Conservation (phyloP, 108 stramenopile genomes). For the Nitzschia sp. region DNA sequence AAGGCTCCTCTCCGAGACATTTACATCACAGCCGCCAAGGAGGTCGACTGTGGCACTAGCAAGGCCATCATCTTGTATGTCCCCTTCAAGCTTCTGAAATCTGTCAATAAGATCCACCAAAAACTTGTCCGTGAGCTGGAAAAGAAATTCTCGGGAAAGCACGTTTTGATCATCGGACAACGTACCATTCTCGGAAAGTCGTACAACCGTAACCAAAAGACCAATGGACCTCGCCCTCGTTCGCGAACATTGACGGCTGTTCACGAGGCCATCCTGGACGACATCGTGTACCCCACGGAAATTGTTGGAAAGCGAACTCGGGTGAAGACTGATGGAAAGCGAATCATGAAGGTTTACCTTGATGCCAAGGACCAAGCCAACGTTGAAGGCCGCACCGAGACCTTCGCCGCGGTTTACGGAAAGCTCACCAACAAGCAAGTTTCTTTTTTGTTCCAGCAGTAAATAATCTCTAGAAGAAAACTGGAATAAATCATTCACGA, state of each 20-base stretch:
- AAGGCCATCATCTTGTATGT: constrained; percentile 98
- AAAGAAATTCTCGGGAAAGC: constrained; percentile 99
- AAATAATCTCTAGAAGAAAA: constrained; percentile 19
- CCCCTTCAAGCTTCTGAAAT: constrained; percentile 93
- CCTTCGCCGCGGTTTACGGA: constrained; percentile 96
- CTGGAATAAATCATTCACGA: neutral
- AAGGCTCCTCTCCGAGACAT: constrained; percentile 88
- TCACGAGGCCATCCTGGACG: constrained; percentile 98
- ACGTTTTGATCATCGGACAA: constrained; percentile 97
- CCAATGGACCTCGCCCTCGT: constrained; percentile 93
- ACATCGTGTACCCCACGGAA: constrained; percentile 98
- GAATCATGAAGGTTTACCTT: constrained; percentile 94
- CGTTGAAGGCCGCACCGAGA: constrained; percentile 95
- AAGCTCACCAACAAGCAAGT: constrained; percentile 99
- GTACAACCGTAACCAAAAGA: constrained; percentile 87
- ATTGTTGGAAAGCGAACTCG: constrained; percentile 99
- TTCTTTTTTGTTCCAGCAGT: constrained; percentile 84
- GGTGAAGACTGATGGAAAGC: constrained; percentile 96
- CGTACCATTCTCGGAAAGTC: constrained; percentile 97
- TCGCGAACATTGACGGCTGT: constrained; percentile 97
- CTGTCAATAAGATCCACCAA: constrained; percentile 97
- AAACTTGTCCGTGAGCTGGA: constrained; percentile 98
- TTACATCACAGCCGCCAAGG: constrained; percentile 98
- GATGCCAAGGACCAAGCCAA: constrained; percentile 97
- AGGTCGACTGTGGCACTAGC: constrained; percentile 89